Evolutionary conservation across 2,329 filamentous ascomycete genomes (phyloP), one percentile per base, ranked within the genome.

Genomic region (Chrysosphaeria jannelii): DNA sequence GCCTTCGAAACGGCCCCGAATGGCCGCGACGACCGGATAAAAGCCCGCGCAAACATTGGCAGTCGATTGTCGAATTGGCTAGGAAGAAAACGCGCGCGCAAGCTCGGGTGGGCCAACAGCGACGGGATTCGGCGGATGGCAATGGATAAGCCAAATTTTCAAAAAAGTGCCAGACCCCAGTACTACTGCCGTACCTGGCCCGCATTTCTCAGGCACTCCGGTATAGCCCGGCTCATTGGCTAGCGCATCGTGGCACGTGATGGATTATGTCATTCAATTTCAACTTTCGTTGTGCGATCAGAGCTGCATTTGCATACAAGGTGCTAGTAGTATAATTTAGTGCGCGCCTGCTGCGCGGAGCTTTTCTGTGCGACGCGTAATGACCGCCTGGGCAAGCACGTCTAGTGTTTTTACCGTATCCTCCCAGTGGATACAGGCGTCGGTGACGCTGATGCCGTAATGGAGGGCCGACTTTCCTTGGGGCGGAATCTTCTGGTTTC

Each of bases 381-480:
- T 65, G 25, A 91, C 75, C 14, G 78, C 72, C 25, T 65, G 57
- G 10, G 81, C 81, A 21, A 97, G 58, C 23, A 53, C 53, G 33
- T 70, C 68, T 8, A 93, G 60, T 2, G 81, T 69, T 1, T 50
- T 47, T 35, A 79, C 67, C 4, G 85, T 93, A 35, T 88, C 75
- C 31, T 81, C 64, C 81, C 79, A 93, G 44, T 66, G 56, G 41
- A 97, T 91, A 47, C 85, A 97, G 23, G 85, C 81, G 45, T 97
- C 85, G 0, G 85, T 97, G 44, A 93, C 93, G 43, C 72, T 85
- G 39, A 93, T 72, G 36, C 85, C 85, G 46, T 90, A 79, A 50
- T 89, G 69, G 30, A 93, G 59, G 16, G 68, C 78, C 6, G 58
- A 53, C 44, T 72, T 76, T 39, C 79, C 81, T 47, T 89, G 75